Evolutionary conservation across 371 early-diverging fungal genomes (phyloP), one percentile per base, ranked within the genome.

Genomic region (Apophysomyces trapeziformis): DNA sequence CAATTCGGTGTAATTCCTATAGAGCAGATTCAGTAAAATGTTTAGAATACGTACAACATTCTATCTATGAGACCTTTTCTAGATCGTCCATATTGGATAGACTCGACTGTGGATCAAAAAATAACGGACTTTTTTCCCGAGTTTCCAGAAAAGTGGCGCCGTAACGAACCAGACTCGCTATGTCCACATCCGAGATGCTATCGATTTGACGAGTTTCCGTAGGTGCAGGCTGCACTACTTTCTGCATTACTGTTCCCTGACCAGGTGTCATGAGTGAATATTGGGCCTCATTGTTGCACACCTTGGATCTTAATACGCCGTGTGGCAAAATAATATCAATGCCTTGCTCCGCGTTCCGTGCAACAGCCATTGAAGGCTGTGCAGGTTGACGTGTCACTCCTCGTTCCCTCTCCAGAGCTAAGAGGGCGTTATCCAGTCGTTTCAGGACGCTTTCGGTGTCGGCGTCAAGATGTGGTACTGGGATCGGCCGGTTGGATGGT

Each of bases 61-160:
- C 6, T 16, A 14, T 35, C 58, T 65, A 72, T 26, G 32, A 26
- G 32, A 79, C 76, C 57, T 68, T 54, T 63, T 78, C 73, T 16
- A 78, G 61, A 41, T 80, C 81, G 66, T 76, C 78, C 62, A 80
- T 69, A 63, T 71, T 80, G 5, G 80, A 73, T 58, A 72, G 38
- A 11, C 45, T 67, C 54, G 39, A 58, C 57, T 35, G 46, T n/a
- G 41, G 58, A 21, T 37, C 46, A 43, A 14, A 60, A 26, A 45
- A 36, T n/a, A 58, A 57, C 18, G 38, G 36, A 26, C 38, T 60
- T 16, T 60, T 58, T 36, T 71, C 68, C 4, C 60, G 63, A 0
- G 60, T 32, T 39, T 71, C 71, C 61, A 71, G 41, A 39, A 46
- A 64, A 5, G 57, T 44, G 0, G 44, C 58, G 41, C 59, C 71